Base-by-base conservation (phyloP, 805 yeast genomes). In the Hanseniaspora osmophila region DNA sequence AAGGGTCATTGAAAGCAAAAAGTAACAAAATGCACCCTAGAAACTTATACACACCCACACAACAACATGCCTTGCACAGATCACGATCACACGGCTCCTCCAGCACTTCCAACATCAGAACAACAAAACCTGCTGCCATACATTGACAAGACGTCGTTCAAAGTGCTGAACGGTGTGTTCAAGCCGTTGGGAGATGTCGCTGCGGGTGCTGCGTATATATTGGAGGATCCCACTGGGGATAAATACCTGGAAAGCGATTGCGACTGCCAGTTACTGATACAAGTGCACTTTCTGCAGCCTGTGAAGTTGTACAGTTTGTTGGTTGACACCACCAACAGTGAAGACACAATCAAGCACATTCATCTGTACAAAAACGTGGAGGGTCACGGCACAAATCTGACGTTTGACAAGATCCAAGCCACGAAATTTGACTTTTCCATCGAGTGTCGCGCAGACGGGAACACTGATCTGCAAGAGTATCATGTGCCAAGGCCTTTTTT, bases 281-380 rank as follows among this genome's bases (percentile, higher is more conserved):
- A 76, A 44, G 74, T 90, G 29, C 96, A 96, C 29, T 90, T 90
- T 55, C 77, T 80, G 11, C 83, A 82, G 1, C 65, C 73, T 19
- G 86, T 84, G 37, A 84, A 80, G 57, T 61, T 90, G 33, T 84
- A 75, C 57, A 82, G 95, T 2, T 52, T 90, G 1, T 74, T 83
- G 2, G 50, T 90, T 10, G 54, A 54, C 15, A 13, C 46, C 0
- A 47, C 35, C 1, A 74, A 71, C 40, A 62, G 58, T 0, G 68
- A 69, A 19, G 68, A 73, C 47, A 83, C 95, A 44, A 95, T 96
- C 0, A 70, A 70, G 49, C 68, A 69, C 1, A 70, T 90, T 51
- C 75, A 78, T 54, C 54, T 90, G 16, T 87, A 71, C 70, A 86
- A 84, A 59, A 86, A 88, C 59, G 54, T 49, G 41, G 30, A 46